Evolutionary conservation across 73 alveolate genomes (phyloP), one percentile per base, ranked within the genome.

Genomic region (Paramecium caudatum): DNA sequence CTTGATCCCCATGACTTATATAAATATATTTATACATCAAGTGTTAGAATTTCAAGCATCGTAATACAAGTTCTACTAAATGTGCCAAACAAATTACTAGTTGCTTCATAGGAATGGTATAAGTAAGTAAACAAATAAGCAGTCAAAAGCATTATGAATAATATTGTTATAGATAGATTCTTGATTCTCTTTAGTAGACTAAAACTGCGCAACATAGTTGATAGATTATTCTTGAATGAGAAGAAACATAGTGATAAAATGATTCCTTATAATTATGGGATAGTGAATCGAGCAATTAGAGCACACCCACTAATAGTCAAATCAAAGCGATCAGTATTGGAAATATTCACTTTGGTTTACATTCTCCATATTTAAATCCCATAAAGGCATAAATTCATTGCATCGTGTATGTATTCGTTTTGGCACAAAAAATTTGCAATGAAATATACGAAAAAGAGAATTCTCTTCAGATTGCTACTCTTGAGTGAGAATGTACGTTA

Each of bases 1-100:
- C 88, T 25, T 36, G 88, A 74, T 13, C 88, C 88, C 88, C 88
- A 74, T 0, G 69, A 37, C 88, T 74, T 34, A 16, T 19, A 27
- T 55, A 16, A 8, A 16, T 74, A 41, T 4, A 15, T 34, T 16
- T 41, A 27, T 74, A 74, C 88, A 74, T 74, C 88, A 21, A 74
- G 32, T 0, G 88, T 74, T 45, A 74, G 43, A 39, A 74, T 43
- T 41, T 74, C 88, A 17, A 74, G 32, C 39, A 74, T 19, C 3
- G 88, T 74, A 0, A 74, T 27, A 15, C 88, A 74, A 19, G 69
- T 74, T 5, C 43, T 39, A 12, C 88, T 45, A 39, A 74, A 74
- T 9, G 62, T 39, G 16, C 88, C 88, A 45, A 37, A 74, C 7
- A 74, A 8, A 36, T 7, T 4, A 27, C 5, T 16, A 15, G 88